phyloP scores from a whole-genome alignment of 139 green algal genomes.

The Chlorella vulgaris region DNA sequence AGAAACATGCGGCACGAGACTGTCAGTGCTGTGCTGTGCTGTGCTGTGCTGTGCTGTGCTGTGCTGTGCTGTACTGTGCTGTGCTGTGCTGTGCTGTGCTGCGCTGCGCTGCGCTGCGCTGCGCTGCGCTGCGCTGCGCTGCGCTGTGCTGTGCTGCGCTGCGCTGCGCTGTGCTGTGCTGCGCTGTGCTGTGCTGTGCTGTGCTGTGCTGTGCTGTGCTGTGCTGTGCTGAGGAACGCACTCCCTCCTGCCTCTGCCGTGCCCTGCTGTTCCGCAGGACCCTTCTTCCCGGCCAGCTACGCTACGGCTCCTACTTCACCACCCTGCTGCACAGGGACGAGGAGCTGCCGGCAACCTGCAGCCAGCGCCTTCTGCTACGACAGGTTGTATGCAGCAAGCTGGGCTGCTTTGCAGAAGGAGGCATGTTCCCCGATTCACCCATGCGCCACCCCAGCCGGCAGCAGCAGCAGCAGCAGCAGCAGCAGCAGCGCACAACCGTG shows the following conservation, averaged over 20 bases:
- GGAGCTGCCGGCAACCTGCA: constrained; percentile 23
- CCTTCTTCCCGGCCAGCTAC: constrained; percentile 36
- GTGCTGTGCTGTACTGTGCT: too few relatives aligned
- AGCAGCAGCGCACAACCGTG: not conserved
- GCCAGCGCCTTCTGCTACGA: constrained; percentile 28
- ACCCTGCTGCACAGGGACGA: constrained; percentile 35
- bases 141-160: too few relatives aligned
- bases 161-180: not conserved
- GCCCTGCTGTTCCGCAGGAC: not conserved
- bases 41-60: too few relatives aligned
- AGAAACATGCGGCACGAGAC: too few relatives aligned
- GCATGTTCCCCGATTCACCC: not conserved
- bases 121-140: not conserved
- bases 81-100: too few relatives aligned
- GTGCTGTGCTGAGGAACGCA: too few relatives aligned
- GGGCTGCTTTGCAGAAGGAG: constrained; percentile 22
- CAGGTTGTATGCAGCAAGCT: constrained; percentile 35
- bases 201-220: too few relatives aligned
- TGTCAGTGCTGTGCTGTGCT: too few relatives aligned
- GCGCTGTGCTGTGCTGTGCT: not conserved
- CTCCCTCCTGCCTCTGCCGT: not conserved
- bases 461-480: not conserved
- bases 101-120: not conserved
- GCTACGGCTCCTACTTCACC: constrained; percentile 40
- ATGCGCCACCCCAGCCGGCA: not conserved